These are phyloP conservation scores for Boletellus ananas DNA, from an alignment of 768 basidiomycete genomes.

Conservation along the genomic window DNA sequence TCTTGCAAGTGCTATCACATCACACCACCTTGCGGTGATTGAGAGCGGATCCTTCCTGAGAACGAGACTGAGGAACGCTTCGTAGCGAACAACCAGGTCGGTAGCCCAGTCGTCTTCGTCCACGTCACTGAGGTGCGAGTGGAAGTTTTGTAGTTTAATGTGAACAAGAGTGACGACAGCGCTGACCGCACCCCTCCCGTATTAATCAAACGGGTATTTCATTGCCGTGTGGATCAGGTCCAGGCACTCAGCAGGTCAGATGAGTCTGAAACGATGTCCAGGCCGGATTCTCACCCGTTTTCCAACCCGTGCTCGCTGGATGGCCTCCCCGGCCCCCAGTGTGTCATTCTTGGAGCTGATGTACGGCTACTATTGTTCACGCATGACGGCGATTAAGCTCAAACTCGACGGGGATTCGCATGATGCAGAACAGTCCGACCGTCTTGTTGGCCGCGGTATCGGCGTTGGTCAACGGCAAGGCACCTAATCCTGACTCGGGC, in stretches of 20 bases:
- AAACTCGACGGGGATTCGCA: conserved; percentile 24
- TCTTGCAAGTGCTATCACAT: neutral
- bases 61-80: neutral
- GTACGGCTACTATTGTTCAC: conserved; percentile 2
- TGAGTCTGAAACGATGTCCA: conserved; percentile 1
- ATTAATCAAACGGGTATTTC: conserved; percentile 2
- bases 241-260: conserved; percentile 5
- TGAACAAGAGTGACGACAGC: conserved; percentile 1
- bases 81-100: conserved; percentile 6
- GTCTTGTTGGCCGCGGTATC: conserved; percentile 7
- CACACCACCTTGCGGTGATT: conserved; percentile 15
- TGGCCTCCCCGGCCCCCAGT: no score
- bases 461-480: conserved; percentile 4
- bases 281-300: conserved; percentile 11
- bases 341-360: conserved; percentile 9
- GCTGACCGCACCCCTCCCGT: conserved; percentile 1
- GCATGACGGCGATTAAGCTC: conserved; percentile 20
- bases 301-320: neutral
- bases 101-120: conserved; percentile 3
- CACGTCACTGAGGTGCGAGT: conserved; percentile 8
- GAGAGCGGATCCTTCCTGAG: conserved; percentile 1
- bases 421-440: conserved; percentile 3
- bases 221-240: conserved; percentile 22
- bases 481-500: neutral
- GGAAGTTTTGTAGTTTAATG: neutral